Evolutionary conservation across 495 filamentous ascomycete species (phyloP), one percentile per base, ranked within the genome.

Genomic region (Penicillium lagena): DNA sequence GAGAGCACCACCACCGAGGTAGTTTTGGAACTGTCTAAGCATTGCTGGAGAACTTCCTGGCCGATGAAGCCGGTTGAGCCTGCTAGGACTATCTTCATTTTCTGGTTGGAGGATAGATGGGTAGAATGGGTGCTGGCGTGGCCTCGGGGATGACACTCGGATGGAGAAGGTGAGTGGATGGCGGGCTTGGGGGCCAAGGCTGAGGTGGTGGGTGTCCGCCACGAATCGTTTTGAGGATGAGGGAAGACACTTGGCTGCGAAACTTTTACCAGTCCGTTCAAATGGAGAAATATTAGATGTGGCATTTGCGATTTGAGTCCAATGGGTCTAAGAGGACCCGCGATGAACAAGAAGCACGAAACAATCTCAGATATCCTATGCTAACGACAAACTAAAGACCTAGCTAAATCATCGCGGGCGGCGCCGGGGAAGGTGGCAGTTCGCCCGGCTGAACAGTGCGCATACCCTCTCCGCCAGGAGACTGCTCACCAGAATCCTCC

Each of bases 11-110:
- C 55, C 29, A 75, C 51, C 31, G 75, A 76, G 4, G 70, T 74
- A 38, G 80, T 71, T 40, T 46, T 35, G 7, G 68, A 56, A 40
- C 66, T 52, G 9, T 52, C 45, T 6, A 81, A 64, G 42, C 69
- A 71, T 43, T 71, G 70, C 12, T 52, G 48, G 12, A 82, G 60
- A 12, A 79, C 51, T 43, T 72, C 71, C 31, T 53, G 29, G 34
- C 75, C 76, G 9, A 80, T 66, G 49, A 73, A 72, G 44, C 80
- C 78, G 6, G 71, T 78, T 5, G 59, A 59, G 11, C 79, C 78
- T 10, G 69, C 64, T 13, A 82, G 58, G 40, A 81, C 71, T 45
- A 77, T 43, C 49, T 74, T 73, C 75, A 77, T 77, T 52, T 35
- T 33, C 38, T 36, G 35, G 29, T 36, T 31, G 35, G n/a, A 11